Evolutionary conservation across 2,329 filamentous ascomycete genomes (phyloP), one percentile per base, ranked within the genome.

Genomic region (Penicillium decumbens): DNA sequence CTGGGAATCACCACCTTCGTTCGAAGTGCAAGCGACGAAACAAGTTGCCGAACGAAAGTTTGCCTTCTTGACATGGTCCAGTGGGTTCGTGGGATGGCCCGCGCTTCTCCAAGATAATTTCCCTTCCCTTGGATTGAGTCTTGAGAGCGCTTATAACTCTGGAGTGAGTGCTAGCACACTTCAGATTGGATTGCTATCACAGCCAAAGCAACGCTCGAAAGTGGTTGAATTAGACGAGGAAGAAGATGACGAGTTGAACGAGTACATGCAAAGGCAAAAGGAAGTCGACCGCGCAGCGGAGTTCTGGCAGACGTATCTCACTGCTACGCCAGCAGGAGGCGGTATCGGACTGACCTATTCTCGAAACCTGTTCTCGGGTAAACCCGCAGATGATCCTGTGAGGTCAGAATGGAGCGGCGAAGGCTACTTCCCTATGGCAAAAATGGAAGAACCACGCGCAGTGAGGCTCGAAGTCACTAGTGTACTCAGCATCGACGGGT

Each of bases 381-480:
- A 60, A 25, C 48, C 66, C 4, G 56, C 62, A 3, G 62, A 66
- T 40, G 61, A 71, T 10, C 58, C 58, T 13, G 53, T 63, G 5
- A 67, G 60, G 33, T 70, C 70, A 3, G 69, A 72, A 57, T 74
- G 71, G 71, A 73, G 62, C 44, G 62, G 66, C 5, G 70, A 72
- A 38, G 70, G 69, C 4, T 66, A 73, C 50, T 64, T 66, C 46
- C 63, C 68, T 3, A 54, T 67, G 33, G 57, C 63, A 20, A 54
- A 53, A 39, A 58, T 59, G 40, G 59, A 57, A 15, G 63, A 62
- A 37, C 58, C 59, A 5, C 65, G 68, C 10, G 62, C 65, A 8
- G 60, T 73, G 4, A 63, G 69, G 27, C 42, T 74, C 6, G 68
- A 70, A 28, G 44, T 73, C 18, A 50, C 53, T 3, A 62, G 56